These are phyloP conservation scores for Penicillium sp. DNA, from an alignment of 2,329 filamentous ascomycete species.

Conservation along the genomic window DNA sequence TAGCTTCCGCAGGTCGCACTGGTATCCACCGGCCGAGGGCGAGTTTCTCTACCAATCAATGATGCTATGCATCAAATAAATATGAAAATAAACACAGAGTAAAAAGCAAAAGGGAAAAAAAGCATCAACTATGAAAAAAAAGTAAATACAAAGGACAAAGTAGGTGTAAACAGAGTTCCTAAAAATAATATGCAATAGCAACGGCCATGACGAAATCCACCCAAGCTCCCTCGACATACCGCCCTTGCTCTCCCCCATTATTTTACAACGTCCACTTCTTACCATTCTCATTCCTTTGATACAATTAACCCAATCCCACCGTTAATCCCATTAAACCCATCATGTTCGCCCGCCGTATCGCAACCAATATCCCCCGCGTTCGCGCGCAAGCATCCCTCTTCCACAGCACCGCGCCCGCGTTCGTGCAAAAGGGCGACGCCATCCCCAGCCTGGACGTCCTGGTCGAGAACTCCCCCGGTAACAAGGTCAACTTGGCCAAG, in stretches of 20 bases:
- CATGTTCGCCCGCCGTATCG: conserved; percentile 44
- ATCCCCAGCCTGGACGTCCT: conserved; percentile 76
- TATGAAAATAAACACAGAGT: not conserved
- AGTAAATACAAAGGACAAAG: not conserved
- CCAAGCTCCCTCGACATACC: not conserved
- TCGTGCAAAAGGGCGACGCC: conserved; percentile 74
- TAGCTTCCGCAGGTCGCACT: conserved; percentile 8
- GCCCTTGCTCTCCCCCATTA: not conserved
- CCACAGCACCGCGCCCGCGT: conserved; percentile 42
- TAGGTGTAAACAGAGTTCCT: not conserved
- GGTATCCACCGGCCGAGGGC: not conserved
- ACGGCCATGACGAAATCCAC: conserved; percentile 9
- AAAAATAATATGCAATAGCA: not conserved
- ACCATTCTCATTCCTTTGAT: not conserved
- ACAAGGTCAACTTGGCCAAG: conserved; percentile 82
- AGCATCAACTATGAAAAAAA: not conserved
- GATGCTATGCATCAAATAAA: not conserved
- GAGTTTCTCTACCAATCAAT: not conserved
- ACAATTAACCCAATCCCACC: not conserved
- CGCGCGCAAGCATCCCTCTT: conserved; percentile 36
- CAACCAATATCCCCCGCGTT: conserved; percentile 33
- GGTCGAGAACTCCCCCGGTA: conserved; percentile 81
- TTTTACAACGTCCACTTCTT: not conserved
- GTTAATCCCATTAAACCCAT: conserved; percentile 1
- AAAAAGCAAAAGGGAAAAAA: not conserved